Percentiles rank a stretch among this genome's conserved stretches.
Conservation (phyloP, 192 early-diverging fungal genomes). For the Rhizophlyctis rosea region DNA sequence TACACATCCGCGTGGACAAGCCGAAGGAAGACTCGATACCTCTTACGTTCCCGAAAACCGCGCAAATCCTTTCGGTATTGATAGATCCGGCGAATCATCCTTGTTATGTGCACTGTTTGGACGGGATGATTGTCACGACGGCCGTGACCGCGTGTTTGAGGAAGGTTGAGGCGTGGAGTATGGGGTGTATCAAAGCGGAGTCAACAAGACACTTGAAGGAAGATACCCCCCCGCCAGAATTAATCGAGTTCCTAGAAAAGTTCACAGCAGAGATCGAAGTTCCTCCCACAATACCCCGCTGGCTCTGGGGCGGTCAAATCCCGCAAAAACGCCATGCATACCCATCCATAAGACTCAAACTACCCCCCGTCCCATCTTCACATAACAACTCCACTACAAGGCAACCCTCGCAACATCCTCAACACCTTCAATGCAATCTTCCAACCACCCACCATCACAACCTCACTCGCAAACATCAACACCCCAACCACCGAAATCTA, state of each 20-base stretch:
- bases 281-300: constrained; percentile 43
- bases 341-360: too few species aligned
- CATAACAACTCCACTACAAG: too few species aligned
- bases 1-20: constrained; percentile 72
- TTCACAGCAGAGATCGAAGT: constrained; percentile 65
- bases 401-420: too few species aligned
- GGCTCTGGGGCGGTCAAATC: constrained; percentile 68
- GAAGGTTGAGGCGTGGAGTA: constrained; percentile 87
- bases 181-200: constrained; percentile 48
- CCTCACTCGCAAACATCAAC: too few species aligned
- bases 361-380: not conserved
- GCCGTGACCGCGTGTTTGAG: constrained; percentile 81
- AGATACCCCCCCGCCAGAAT: constrained; percentile 61
- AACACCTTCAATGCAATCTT: too few species aligned
- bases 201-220: constrained; percentile 41
- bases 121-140: constrained; percentile 84
- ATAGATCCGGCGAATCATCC: constrained; percentile 72
- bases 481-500: too few species aligned
- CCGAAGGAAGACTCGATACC: constrained; percentile 86
- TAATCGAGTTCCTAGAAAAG: constrained; percentile 74
- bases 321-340: too few species aligned
- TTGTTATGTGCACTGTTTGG: constrained; percentile 86
- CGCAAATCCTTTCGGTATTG: constrained; percentile 59
- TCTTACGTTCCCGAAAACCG: constrained; percentile 68
- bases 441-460: too few species aligned